A percentile compares a stretch with the other conserved stretches of the same genome.
Evolutionary conservation across 345 rosid species (phyloP).

Genomic region (Physaria fendleri): DNA sequence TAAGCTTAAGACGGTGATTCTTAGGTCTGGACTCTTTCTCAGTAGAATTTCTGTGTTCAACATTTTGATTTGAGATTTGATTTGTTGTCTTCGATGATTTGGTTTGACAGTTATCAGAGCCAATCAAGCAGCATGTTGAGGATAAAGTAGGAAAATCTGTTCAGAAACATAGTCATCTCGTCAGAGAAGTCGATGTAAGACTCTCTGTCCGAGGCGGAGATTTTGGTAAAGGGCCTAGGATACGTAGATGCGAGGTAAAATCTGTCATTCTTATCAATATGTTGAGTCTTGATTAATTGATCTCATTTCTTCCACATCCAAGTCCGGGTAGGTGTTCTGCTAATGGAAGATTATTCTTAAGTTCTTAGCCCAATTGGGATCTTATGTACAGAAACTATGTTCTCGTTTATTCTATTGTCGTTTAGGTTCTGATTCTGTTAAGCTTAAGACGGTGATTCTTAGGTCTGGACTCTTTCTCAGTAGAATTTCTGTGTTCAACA

Average conservation of each 20-base stretch:
- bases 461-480: too few relatives aligned
- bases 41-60: not conserved
- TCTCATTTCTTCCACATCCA: not conserved
- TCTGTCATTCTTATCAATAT: not conserved
- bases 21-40: not conserved
- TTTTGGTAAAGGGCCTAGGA: conserved; percentile 83
- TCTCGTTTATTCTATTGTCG: too few relatives aligned
- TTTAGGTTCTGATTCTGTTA: too few relatives aligned
- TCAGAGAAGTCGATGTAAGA: conserved; percentile 83
- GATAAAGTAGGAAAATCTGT: conserved; percentile 86
- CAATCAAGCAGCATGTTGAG: conserved; percentile 70
- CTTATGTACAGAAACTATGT: too few relatives aligned
- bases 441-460: too few relatives aligned
- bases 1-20: not conserved
- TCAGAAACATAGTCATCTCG: conserved; percentile 80
- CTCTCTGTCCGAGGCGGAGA: conserved; percentile 89
- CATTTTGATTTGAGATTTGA: not conserved
- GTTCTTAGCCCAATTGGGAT: too few relatives aligned
- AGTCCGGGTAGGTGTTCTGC: not conserved
- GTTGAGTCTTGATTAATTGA: not conserved
- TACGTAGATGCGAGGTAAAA: conserved; percentile 82
- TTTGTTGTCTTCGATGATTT: not conserved
- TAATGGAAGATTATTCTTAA: too few relatives aligned
- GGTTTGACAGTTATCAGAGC: conserved; percentile 45
- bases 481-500: too few relatives aligned